These are phyloP conservation scores for Trichoderma gamsii DNA, from an alignment of 495 filamentous ascomycete genomes.

Conservation along the genomic window DNA sequence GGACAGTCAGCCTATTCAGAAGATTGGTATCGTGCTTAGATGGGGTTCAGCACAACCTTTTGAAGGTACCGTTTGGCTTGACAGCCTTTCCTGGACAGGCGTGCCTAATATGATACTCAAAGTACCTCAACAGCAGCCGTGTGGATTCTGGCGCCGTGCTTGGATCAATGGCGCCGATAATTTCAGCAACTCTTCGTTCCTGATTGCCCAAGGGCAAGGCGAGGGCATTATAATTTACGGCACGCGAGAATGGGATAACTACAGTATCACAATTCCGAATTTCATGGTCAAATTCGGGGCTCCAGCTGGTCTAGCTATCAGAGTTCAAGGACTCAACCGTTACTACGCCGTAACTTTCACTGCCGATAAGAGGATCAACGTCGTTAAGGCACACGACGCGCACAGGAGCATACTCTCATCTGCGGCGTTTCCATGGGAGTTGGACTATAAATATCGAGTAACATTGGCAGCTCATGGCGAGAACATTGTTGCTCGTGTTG, in stretches of 20 bases:
- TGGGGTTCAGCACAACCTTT: not conserved
- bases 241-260: constrained; percentile 29
- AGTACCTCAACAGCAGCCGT: not conserved
- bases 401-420: constrained; percentile 18
- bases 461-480: constrained; percentile 15
- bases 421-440: constrained; percentile 21
- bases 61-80: constrained; percentile 23
- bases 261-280: constrained; percentile 17
- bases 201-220: constrained; percentile 24
- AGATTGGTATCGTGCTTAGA: constrained; percentile 22
- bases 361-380: constrained; percentile 12
- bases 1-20: constrained; percentile 24
- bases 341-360: constrained; percentile 25
- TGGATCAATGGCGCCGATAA: constrained; percentile 25
- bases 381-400: constrained; percentile 24
- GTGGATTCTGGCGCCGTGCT: constrained; percentile 23
- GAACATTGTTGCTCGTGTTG: not conserved
- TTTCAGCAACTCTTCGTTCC: constrained; percentile 21
- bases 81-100: constrained; percentile 24
- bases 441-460: constrained; percentile 23
- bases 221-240: constrained; percentile 27
- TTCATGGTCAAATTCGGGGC: constrained; percentile 23
- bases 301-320: constrained; percentile 22
- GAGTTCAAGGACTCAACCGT: constrained; percentile 26
- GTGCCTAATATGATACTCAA: constrained; percentile 21